These are phyloP conservation scores for Leccinum longicurvipes DNA, from an alignment of 768 basidiomycete genomes.

Conservation along the genomic window DNA sequence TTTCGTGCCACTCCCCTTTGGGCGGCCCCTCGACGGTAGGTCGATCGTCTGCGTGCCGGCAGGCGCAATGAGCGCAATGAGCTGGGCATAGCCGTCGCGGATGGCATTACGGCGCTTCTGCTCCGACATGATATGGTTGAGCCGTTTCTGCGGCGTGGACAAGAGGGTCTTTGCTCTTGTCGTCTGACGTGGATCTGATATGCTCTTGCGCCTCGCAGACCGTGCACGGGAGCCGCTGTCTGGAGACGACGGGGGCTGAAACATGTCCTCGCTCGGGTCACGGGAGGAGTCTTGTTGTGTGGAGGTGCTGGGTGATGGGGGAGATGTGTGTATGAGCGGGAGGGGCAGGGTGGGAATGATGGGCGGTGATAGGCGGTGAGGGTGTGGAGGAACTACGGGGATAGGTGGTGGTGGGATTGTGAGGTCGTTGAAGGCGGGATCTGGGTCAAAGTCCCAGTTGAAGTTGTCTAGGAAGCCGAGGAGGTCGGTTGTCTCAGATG, in stretches of 20 bases:
- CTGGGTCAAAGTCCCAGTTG: constrained; percentile 57
- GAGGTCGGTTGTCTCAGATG: constrained; percentile 73
- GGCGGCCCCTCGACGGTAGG: constrained; percentile 75
- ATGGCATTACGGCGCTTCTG: constrained; percentile 93
- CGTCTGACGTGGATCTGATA: constrained; percentile 24
- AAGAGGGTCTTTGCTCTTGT: constrained; percentile 61
- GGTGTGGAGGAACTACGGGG: neutral
- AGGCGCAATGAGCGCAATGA: constrained; percentile 80
- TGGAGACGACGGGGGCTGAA: constrained; percentile 5
- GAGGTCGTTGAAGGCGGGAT: constrained; percentile 24
- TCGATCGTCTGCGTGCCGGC: constrained; percentile 67
- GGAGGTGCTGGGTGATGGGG: constrained; percentile 6
- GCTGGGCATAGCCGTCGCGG: constrained; percentile 82
- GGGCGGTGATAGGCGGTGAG: neutral
- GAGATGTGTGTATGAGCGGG: neutral
- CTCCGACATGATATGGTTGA: constrained; percentile 93
- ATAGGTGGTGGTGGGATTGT: constrained; percentile 1
- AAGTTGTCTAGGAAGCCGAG: constrained; percentile 84
- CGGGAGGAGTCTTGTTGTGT: constrained; percentile 4
- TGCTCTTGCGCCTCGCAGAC: constrained; percentile 22
- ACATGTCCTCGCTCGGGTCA: constrained; percentile 8
- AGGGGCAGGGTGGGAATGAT: neutral
- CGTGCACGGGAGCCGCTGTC: constrained; percentile 13
- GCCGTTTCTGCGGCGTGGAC: constrained; percentile 80
- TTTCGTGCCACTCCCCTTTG: constrained; percentile 69